Percentiles rank a stretch among this genome's conserved stretches.
These are phyloP conservation scores for Phylloporus sp. DNA, from an alignment of 768 basidiomycete genomes.

Conservation along the genomic window DNA sequence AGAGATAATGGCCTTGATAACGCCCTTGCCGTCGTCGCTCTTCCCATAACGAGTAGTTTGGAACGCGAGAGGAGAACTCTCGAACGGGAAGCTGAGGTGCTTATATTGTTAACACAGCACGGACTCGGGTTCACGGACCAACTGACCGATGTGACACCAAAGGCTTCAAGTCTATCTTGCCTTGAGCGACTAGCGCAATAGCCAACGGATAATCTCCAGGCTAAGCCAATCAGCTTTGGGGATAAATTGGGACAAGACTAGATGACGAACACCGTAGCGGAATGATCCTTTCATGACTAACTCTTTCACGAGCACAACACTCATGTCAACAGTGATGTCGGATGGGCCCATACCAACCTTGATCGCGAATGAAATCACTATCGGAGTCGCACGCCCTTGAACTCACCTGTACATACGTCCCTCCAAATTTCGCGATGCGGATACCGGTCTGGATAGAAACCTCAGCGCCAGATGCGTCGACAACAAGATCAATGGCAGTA, in stretches of 20 bases:
- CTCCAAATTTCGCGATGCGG: slow-evolving; percentile 69
- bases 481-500: slow-evolving; percentile 73
- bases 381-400: slow-evolving; percentile 1
- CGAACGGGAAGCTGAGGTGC: slow-evolving; percentile 58
- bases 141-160: slow-evolving; percentile 81
- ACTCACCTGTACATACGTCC: slow-evolving; percentile 62
- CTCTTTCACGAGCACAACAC: slow-evolving; percentile 69
- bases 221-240: slow-evolving; percentile 30
- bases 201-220: slow-evolving; percentile 84
- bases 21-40: slow-evolving; percentile 78
- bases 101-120: neutral
- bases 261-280: slow-evolving; percentile 66
- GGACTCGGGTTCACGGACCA: neutral
- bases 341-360: slow-evolving; percentile 86
- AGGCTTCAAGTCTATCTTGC: slow-evolving; percentile 81
- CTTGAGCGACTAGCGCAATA: slow-evolving; percentile 75
- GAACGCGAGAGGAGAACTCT: slow-evolving; percentile 77
- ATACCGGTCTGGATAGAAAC: slow-evolving; percentile 86
- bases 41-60: slow-evolving; percentile 73
- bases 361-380: neutral
- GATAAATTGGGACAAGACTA: neutral
- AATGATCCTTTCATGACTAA: slow-evolving; percentile 85
- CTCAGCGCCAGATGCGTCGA: slow-evolving; percentile 93
- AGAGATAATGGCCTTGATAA: slow-evolving; percentile 88
- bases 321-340: slow-evolving; percentile 70